Conservation (phyloP, 148 eudicot genomes). For the Arbutus unedo region DNA sequence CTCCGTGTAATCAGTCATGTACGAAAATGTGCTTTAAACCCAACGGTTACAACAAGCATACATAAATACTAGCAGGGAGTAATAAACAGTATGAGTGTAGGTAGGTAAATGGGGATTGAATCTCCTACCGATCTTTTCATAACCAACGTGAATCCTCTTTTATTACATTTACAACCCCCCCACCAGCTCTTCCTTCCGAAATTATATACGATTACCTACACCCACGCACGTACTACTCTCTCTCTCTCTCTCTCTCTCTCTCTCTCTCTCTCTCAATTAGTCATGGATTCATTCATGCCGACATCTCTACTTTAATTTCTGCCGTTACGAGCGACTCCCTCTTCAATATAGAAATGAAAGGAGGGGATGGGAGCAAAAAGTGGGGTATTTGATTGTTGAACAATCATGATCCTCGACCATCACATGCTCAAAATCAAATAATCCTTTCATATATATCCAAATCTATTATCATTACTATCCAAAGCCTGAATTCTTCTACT, state of each 20-base stretch:
- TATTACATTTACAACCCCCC: slow-evolving; percentile 5
- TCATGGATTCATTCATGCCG: slow-evolving; percentile 2
- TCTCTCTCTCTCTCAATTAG: not conserved
- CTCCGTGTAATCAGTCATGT: too few species aligned
- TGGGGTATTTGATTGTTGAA: not conserved
- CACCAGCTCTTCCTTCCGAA: not conserved
- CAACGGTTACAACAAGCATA: slow-evolving; percentile 11
- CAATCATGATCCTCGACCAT: not conserved
- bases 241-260: slow-evolving; percentile 1
- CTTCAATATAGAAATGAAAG: not conserved
- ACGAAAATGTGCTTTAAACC: slow-evolving; percentile 11
- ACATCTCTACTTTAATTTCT: slow-evolving; percentile 7
- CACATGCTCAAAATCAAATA: not conserved
- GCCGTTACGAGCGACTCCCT: slow-evolving; percentile 15
- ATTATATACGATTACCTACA: slow-evolving; percentile 12
- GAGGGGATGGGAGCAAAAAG: not conserved
- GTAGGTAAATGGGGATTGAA: not conserved
- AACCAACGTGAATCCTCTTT: slow-evolving; percentile 5
- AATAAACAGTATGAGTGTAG: not conserved
- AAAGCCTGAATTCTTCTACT: not conserved
- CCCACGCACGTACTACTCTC: not conserved
- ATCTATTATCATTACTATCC: not conserved
- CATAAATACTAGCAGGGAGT: not conserved
- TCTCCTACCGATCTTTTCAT: not conserved
- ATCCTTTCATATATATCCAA: not conserved